Percentiles rank a stretch among this genome's conserved stretches.
Conservation (phyloP, 2,329 filamentous ascomycete genomes). For the Microsporum ferrugineum region DNA sequence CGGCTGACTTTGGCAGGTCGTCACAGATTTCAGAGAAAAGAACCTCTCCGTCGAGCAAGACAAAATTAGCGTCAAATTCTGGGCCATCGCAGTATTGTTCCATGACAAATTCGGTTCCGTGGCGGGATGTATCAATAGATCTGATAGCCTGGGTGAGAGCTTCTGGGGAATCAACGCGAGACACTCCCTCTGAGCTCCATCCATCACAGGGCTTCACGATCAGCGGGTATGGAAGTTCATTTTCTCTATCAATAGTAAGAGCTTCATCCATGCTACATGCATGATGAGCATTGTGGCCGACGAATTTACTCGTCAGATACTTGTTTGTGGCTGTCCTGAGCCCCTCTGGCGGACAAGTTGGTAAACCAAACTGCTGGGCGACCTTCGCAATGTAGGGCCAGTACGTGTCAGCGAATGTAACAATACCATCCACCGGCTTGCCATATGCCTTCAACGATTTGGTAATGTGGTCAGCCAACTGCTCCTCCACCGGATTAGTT, state of each 20-base stretch:
- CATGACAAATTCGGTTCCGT: slow-evolving; percentile 22
- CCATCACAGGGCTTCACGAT: slow-evolving; percentile 31
- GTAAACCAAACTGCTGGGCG: neutral
- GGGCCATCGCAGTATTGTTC: slow-evolving; percentile 34
- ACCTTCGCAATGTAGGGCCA: neutral
- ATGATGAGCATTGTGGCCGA: neutral
- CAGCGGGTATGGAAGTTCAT: slow-evolving; percentile 18
- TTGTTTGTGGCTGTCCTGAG: neutral
- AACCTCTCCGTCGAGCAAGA: slow-evolving; percentile 30
- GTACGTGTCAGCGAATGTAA: neutral
- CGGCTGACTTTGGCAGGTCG: slow-evolving; percentile 26
- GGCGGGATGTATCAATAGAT: neutral
- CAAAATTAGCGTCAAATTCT: slow-evolving; percentile 35
- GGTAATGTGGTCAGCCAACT: neutral
- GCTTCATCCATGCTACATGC: neutral
- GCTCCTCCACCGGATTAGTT: neutral
- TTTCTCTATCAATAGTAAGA: neutral
- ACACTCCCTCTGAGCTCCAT: slow-evolving; percentile 25
- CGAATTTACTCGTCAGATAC: slow-evolving; percentile 1
- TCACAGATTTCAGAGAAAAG: slow-evolving; percentile 33
- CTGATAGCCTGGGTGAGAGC: neutral
- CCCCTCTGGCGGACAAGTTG: neutral
- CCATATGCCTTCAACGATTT: neutral
- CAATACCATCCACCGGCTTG: slow-evolving; percentile 11
- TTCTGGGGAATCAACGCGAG: neutral